Percentiles rank a stretch among this genome's conserved stretches.
phyloP scores from a whole-genome alignment of 148 eudicot genomes.

The Amaranthus cruentus region DNA sequence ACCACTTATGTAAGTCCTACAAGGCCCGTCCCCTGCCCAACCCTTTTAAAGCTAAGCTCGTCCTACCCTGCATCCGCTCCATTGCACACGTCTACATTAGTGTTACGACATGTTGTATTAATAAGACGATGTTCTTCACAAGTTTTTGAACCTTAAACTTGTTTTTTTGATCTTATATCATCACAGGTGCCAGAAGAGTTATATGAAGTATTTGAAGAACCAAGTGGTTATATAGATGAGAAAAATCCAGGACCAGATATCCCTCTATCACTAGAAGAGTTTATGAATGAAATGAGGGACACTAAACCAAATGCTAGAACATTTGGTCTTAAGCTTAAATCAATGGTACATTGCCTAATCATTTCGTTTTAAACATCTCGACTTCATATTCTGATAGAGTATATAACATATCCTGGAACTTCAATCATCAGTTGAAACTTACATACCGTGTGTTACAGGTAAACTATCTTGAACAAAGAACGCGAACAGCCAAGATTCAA shows the following conservation, averaged over 20 bases:
- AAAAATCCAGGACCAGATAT: slow-evolving; percentile 36
- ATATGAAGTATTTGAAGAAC: slow-evolving; percentile 76
- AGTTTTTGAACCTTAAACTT: background rate
- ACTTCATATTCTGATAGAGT: too few relatives aligned
- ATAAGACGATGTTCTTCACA: background rate
- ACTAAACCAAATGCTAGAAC: slow-evolving; percentile 61
- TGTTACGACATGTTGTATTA: background rate
- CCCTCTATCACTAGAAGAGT: slow-evolving; percentile 70
- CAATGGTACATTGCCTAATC: slow-evolving; percentile 48
- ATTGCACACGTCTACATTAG: too few relatives aligned
- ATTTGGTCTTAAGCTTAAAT: slow-evolving; percentile 71
- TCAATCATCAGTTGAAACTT: background rate
- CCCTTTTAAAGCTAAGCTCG: too few relatives aligned
- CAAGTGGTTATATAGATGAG: slow-evolving; percentile 27
- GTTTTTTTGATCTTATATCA: background rate
- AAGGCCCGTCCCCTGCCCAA: too few relatives aligned
- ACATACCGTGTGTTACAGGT: slow-evolving; percentile 35
- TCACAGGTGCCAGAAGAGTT: slow-evolving; percentile 79
- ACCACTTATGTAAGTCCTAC: too few relatives aligned
- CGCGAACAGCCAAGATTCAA: slow-evolving; percentile 87
- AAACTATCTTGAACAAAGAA: slow-evolving; percentile 63
- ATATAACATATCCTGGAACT: background rate
- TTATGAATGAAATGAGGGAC: slow-evolving; percentile 56
- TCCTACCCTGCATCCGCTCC: too few relatives aligned
- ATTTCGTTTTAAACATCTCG: too few relatives aligned